Evolutionary conservation across 2,329 filamentous ascomycete genomes (phyloP).

Genomic region (Aureobasidium sp.): DNA sequence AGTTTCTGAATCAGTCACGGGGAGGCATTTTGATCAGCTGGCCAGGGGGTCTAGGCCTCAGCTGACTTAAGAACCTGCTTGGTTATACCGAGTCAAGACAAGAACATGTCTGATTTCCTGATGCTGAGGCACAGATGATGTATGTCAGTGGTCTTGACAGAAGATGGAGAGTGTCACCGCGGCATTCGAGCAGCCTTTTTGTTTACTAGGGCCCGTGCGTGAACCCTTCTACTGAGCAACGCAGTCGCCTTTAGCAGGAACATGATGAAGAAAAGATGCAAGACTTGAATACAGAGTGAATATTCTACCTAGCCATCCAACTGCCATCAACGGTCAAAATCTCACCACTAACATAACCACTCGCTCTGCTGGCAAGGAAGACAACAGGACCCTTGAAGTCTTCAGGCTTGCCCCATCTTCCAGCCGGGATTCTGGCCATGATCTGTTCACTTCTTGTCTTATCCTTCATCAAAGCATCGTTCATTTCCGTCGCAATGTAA

Average conservation of each 20-base stretch:
- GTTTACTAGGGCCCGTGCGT: neutral
- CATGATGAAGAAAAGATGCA: neutral
- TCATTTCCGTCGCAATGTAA: conserved; percentile 94
- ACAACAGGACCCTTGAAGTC: conserved; percentile 83
- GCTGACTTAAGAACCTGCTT: too few relatives aligned
- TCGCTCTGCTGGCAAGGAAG: conserved; percentile 69
- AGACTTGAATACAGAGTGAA: neutral
- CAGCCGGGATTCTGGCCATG: conserved; percentile 72
- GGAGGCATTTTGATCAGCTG: neutral
- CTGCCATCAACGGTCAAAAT: conserved; percentile 79
- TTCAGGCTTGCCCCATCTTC: conserved; percentile 73
- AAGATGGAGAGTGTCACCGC: neutral
- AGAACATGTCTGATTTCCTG: neutral
- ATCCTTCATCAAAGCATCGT: conserved; percentile 70
- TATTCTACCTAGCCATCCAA: conserved; percentile 39
- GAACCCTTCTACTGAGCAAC: neutral
- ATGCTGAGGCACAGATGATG: neutral
- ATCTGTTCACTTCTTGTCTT: conserved; percentile 64
- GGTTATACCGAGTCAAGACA: neutral
- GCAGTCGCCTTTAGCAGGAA: neutral
- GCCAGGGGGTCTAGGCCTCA: too few relatives aligned
- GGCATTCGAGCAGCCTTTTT: neutral
- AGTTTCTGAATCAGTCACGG: neutral
- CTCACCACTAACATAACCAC: conserved; percentile 75
- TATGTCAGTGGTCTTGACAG: neutral